Conservation (phyloP, 2,329 filamentous ascomycete species). For the Trichoderma sp. region DNA sequence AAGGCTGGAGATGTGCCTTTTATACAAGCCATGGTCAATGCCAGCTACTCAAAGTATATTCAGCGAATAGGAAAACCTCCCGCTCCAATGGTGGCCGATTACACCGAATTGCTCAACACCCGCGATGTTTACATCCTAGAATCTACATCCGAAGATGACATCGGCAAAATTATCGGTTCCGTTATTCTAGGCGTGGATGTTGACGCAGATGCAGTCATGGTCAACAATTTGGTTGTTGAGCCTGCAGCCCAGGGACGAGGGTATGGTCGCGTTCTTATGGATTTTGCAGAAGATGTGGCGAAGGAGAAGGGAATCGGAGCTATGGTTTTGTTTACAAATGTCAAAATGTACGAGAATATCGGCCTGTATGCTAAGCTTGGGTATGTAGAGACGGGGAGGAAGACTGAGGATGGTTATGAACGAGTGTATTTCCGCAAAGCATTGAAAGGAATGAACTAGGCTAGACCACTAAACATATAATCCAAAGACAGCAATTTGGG, state of each 20-base stretch:
- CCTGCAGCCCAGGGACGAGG: constrained; percentile 32
- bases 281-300: constrained; percentile 31
- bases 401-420: constrained; percentile 32
- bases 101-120: constrained; percentile 28
- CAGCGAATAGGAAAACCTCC: constrained; percentile 35
- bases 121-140: constrained; percentile 24
- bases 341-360: constrained; percentile 36
- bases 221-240: constrained; percentile 32
- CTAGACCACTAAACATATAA: neutral
- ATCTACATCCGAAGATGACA: neutral
- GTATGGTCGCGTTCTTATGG: constrained; percentile 32
- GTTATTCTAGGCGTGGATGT: constrained; percentile 26
- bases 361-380: constrained; percentile 31
- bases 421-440: constrained; percentile 36
- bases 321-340: constrained; percentile 34
- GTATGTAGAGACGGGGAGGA: constrained; percentile 32
- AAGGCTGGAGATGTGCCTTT: neutral
- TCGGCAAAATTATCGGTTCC: constrained; percentile 8
- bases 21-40: constrained; percentile 31
- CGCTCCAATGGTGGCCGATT: constrained; percentile 37
- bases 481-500: too few relatives aligned
- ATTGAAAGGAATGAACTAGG: constrained; percentile 5
- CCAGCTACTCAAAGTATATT: constrained; percentile 35
- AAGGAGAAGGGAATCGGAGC: constrained; percentile 24
- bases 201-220: constrained; percentile 25